Evolutionary conservation across 2,329 filamentous ascomycete genomes (phyloP).

Genomic region (Aspergillus puulaauensis): DNA sequence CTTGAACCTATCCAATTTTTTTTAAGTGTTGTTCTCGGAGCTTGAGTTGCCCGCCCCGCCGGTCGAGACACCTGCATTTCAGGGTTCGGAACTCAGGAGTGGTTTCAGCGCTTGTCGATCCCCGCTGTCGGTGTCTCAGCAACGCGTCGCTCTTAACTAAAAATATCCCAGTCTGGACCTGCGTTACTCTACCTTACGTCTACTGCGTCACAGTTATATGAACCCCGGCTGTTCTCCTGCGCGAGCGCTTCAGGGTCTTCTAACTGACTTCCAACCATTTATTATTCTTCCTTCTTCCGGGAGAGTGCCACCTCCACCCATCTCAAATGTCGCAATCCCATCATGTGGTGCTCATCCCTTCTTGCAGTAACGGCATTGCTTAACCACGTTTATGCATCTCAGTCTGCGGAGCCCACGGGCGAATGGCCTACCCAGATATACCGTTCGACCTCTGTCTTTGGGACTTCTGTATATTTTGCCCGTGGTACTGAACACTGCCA

Average conservation of each 20-base stretch:
- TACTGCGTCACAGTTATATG: not conserved
- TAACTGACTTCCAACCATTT: too few relatives aligned
- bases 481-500: slow-evolving; percentile 34
- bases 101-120: not conserved
- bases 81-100: not conserved
- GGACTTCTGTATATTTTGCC: slow-evolving; percentile 27
- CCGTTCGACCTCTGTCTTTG: slow-evolving; percentile 22
- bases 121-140: not conserved
- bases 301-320: not conserved
- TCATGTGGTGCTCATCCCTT: not conserved
- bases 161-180: not conserved
- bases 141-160: not conserved
- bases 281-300: not conserved
- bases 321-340: slow-evolving; percentile 1
- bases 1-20: too few relatives aligned
- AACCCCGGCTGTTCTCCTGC: not conserved
- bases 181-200: not conserved
- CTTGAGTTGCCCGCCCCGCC: too few relatives aligned
- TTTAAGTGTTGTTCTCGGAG: too few relatives aligned
- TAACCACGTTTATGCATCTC: slow-evolving; percentile 9
- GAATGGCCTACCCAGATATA: slow-evolving; percentile 28
- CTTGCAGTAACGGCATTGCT: slow-evolving; percentile 6
- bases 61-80: too few relatives aligned
- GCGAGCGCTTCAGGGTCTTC: not conserved
- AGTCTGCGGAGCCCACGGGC: slow-evolving; percentile 16